Base-by-base conservation (phyloP, 495 filamentous ascomycete genomes). In the Daldinia caldariorum region DNA sequence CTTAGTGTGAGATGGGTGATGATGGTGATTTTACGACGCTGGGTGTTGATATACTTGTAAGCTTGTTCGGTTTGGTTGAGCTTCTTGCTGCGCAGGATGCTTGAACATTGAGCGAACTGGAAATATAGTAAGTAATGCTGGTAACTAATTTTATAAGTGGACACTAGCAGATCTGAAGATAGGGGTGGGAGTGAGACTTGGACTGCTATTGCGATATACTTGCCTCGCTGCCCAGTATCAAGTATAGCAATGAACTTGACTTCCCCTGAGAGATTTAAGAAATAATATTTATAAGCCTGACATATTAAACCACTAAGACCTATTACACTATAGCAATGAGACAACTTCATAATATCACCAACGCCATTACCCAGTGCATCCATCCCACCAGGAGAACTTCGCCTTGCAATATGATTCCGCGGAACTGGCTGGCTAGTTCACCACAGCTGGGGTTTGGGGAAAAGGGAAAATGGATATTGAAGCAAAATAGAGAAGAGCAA, bases 1-100 rank as follows among this genome's bases (percentile, higher is more conserved):
- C 13, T 66, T 51, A n/a, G 66, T 41, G 66, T 49, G n/a, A 63
- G 50, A 53, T 58, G 26, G 26, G 26, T 26, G 26, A 1, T 29
- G 37, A 56, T 9, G 50, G 37, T 26, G 58, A 59, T 9, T 61
- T 68, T 34, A 7, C 31, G 18, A 3, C 22, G 43, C 1, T 9
- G 3, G 18, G 43, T 22, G 16, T 6, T 22, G 16, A 20, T 18
- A 16, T 3, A n/a, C 16, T 10, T 45, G 1, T 12, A 13, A 22
- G 18, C 3, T 9, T 45, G 7, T 45, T 22, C 20, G 4, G 8
- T 47, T 47, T 9, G 9, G 3, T 22, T 13, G 18, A 22, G 43
- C 10, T 20, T 4, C 43, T 47, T 35, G 3, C 8, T 4, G 4
- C 18, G 16, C 5, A 47, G 0, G 1, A n/a, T 47, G 9, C 4